Evolutionary conservation across 257 asterid genomes (phyloP).

Genomic region (Leonotis leonurus): DNA sequence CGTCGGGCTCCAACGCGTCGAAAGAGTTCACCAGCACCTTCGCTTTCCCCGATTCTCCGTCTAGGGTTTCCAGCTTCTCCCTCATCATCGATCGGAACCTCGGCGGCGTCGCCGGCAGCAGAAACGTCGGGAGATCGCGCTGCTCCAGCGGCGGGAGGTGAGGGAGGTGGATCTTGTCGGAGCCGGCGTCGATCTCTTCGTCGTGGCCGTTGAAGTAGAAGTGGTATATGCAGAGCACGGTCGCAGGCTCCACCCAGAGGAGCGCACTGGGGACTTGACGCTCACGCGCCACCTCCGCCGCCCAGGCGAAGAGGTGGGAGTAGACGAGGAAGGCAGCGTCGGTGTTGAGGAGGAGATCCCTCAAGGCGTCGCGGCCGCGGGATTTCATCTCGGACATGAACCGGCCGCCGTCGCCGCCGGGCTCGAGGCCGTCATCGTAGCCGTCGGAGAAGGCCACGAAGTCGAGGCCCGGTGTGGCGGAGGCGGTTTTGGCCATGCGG

Average conservation of each 20-base stretch:
- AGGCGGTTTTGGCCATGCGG: constrained; percentile 25
- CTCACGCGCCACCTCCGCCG: constrained; percentile 41
- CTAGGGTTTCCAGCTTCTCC: constrained; percentile 39
- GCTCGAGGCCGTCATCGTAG: constrained; percentile 36
- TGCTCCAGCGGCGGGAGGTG: constrained; percentile 29
- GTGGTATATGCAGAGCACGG: constrained; percentile 44
- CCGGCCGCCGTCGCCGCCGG: neutral
- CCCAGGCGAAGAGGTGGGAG: constrained; percentile 58
- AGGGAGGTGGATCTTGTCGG: constrained; percentile 28
- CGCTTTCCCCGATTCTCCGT: constrained; percentile 25
- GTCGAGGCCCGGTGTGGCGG: constrained; percentile 22
- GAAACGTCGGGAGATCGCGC: constrained; percentile 49
- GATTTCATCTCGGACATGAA: constrained; percentile 26
- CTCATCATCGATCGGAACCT: constrained; percentile 20
- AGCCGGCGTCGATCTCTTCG: constrained; percentile 19
- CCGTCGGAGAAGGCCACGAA: constrained; percentile 56
- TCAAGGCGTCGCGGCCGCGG: constrained; percentile 28
- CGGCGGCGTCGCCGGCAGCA: constrained; percentile 26
- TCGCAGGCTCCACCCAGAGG: constrained; percentile 63
- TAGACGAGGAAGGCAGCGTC: constrained; percentile 35
- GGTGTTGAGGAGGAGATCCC: constrained; percentile 6
- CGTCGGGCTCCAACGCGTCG: constrained; percentile 35
- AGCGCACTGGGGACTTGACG: constrained; percentile 39
- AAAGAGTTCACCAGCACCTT: constrained; percentile 48
- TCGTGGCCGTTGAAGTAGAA: constrained; percentile 42